Evolutionary conservation across 306 rosid species (phyloP), one percentile per base, ranked within the genome.

Genomic region (Quercus wislizeni): DNA sequence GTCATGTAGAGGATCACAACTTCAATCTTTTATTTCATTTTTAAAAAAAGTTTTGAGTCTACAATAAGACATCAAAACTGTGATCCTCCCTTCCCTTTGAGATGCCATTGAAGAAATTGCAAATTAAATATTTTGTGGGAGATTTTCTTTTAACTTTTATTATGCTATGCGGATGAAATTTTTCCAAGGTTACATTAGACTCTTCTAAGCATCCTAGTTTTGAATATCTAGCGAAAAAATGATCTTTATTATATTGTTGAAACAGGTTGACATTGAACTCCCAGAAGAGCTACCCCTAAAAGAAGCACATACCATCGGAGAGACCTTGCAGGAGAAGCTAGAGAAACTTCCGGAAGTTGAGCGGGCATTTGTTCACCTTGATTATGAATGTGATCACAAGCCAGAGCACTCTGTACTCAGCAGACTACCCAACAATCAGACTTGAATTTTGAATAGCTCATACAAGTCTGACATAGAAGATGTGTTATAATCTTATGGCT

Each of bases 321-420:
- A 91, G 76, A 55, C 82, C 3, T 82, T 91, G 72, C 96, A 86
- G 80, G 83, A 82, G 73, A 89, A 88, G 73, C 74, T 89, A 0
- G 93, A 89, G 74, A 85, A 81, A 72, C 90, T 91, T 35, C 84
- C 90, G 0, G 92, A 91, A 80, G 92, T 91, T 3, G 93, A 91
- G 73, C 74, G 96, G 82, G 93, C 93, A 14, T 94, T 92, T 76
- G 99, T 94, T 85, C 99, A 94, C 85, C 87, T 94, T 19, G 99
- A 94, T 89, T 94, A 86, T n/a, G 99, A 94, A 80, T 94, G 99
- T 27, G 94, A 91, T 6, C 99, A 94, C 84, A 94, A 94, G 74
- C 99, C 99, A 46, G 99, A 94, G 77, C 99, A 94, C 79, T 84
- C 85, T n/a, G 87, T 94, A 73, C 94, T 88, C 41, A n/a, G 55